Conservation (phyloP, 176 grass and related monocot genomes). For the Canna indica region DNA sequence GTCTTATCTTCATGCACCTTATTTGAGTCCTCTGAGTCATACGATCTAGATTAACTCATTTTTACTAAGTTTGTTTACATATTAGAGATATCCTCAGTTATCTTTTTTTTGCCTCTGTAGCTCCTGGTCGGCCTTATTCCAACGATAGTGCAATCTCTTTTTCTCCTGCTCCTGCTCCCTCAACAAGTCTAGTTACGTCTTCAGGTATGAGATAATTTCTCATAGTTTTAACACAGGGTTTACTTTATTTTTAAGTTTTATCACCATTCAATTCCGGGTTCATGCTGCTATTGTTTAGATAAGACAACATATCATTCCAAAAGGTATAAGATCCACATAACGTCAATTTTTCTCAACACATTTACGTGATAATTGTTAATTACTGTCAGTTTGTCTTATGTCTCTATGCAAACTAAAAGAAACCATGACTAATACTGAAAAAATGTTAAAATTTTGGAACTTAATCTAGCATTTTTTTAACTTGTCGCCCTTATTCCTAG, state of each 20-base stretch:
- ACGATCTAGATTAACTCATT: not conserved
- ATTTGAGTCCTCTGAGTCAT: not conserved
- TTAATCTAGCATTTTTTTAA: not conserved
- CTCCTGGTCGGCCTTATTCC: conserved; percentile 57
- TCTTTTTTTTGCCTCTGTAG: conserved; percentile 32
- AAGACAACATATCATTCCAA: not conserved
- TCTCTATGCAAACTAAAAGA: not conserved
- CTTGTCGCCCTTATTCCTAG: not conserved
- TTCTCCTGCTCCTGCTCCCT: conserved; percentile 41
- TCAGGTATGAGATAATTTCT: conserved; percentile 33
- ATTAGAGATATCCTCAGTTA: not conserved
- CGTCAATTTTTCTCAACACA: too few relatives aligned
- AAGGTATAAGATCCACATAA: too few relatives aligned
- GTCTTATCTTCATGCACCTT: not conserved
- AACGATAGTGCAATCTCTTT: conserved; percentile 11
- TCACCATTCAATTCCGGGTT: not conserved
- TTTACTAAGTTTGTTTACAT: not conserved
- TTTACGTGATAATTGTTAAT: too few relatives aligned
- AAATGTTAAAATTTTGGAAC: not conserved
- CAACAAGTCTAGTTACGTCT: conserved; percentile 34
- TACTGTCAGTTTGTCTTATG: not conserved
- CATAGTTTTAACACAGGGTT: not conserved
- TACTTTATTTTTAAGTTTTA: not conserved
- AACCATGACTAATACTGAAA: not conserved
- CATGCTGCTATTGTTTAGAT: not conserved